Conservation (phyloP, 1,139 yeast genomes). For the Protomyces inundatus region DNA sequence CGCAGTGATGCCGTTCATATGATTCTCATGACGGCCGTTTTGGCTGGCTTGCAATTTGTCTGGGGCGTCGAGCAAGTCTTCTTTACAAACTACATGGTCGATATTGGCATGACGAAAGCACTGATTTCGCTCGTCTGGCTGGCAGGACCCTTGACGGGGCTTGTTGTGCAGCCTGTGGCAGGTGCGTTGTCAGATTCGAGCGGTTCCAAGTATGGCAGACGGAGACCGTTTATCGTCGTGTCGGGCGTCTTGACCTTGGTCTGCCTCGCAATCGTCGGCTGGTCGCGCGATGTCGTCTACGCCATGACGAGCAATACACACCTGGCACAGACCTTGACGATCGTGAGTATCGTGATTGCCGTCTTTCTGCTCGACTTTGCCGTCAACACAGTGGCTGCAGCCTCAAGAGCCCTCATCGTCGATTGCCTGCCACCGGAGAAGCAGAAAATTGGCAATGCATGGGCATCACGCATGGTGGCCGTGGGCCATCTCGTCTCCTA, state of each 20-base stretch:
- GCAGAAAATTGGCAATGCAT: slow-evolving; percentile 58
- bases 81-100: slow-evolving; percentile 38
- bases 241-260: slow-evolving; percentile 48
- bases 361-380: slow-evolving; percentile 53
- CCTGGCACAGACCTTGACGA: slow-evolving; percentile 33
- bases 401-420: slow-evolving; percentile 35
- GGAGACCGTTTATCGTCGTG: slow-evolving; percentile 53
- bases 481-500: slow-evolving; percentile 54
- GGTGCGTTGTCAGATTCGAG: slow-evolving; percentile 54
- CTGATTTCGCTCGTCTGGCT: slow-evolving; percentile 54
- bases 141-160: slow-evolving; percentile 59
- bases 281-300: slow-evolving; percentile 44
- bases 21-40: slow-evolving; percentile 10
- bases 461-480: slow-evolving; percentile 69
- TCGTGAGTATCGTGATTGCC: slow-evolving; percentile 8
- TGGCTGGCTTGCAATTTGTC: slow-evolving; percentile 20
- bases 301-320: slow-evolving; percentile 22
- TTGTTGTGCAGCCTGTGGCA: slow-evolving; percentile 55
- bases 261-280: slow-evolving; percentile 47
- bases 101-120: slow-evolving; percentile 53
- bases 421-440: slow-evolving; percentile 40
- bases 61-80: slow-evolving; percentile 25
- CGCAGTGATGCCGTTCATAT: background rate
- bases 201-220: slow-evolving; percentile 45
- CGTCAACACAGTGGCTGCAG: slow-evolving; percentile 42